Conservation (phyloP, 1,284 basidiomycete genomes). For the Entoloma clypeatum region DNA sequence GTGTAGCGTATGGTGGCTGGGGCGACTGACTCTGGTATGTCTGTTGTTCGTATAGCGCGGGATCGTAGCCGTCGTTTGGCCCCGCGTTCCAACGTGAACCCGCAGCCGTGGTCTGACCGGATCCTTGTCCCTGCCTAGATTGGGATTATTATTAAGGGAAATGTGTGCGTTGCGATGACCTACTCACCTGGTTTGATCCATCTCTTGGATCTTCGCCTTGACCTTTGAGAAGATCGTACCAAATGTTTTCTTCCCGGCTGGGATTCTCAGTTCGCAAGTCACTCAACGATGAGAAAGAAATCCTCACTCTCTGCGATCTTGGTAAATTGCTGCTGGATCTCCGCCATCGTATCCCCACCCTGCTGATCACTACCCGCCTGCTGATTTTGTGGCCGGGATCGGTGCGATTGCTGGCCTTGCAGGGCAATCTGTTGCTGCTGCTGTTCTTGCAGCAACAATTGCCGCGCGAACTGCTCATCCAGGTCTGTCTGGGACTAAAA, state of each 20-base stretch:
- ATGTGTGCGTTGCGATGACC: slow-evolving; percentile 1
- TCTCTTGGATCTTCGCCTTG: slow-evolving; percentile 76
- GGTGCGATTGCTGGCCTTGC: slow-evolving; percentile 25
- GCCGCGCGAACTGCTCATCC: slow-evolving; percentile 72
- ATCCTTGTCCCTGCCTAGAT: too few species aligned
- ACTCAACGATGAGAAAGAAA: slow-evolving; percentile 8
- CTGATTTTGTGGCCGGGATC: slow-evolving; percentile 17
- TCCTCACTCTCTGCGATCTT: slow-evolving; percentile 71
- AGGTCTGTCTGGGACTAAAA: slow-evolving; percentile 57
- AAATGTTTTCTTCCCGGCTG: slow-evolving; percentile 76
- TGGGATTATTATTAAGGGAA: too few species aligned
- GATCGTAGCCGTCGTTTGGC: slow-evolving; percentile 5
- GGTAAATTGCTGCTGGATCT: slow-evolving; percentile 67
- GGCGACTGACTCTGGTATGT: slow-evolving; percentile 11
- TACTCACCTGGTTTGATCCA: slow-evolving; percentile 52
- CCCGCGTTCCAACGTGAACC: too few species aligned
- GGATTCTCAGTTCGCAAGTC: slow-evolving; percentile 1
- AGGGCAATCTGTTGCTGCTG: slow-evolving; percentile 35
- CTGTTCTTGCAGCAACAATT: slow-evolving; percentile 66
- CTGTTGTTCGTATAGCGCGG: slow-evolving; percentile 16
- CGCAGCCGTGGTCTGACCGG: too few species aligned
- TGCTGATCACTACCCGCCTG: too few species aligned
- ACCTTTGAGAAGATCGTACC: slow-evolving; percentile 67
- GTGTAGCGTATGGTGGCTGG: slow-evolving; percentile 13
- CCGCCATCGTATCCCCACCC: slow-evolving; percentile 51